Evolutionary conservation across 192 early-diverging fungal species (phyloP).

Genomic region (Entomortierella beljakovae): DNA sequence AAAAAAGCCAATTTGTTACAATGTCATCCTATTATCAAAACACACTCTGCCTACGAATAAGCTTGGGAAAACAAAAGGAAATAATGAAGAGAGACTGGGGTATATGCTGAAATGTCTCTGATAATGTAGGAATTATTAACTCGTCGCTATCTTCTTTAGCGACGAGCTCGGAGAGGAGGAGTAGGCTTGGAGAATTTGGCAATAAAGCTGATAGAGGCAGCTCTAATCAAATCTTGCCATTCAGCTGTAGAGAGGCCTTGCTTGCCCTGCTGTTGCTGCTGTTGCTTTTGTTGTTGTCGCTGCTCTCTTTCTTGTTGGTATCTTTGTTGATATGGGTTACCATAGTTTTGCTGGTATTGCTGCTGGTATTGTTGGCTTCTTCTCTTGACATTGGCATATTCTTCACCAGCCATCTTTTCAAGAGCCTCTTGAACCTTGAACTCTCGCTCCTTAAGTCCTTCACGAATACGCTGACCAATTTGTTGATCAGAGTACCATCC

Average conservation of each 20-base stretch:
- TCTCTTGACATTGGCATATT: constrained; percentile 47
- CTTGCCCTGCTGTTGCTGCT: constrained; percentile 21
- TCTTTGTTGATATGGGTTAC: constrained; percentile 14
- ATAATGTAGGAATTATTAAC: neutral
- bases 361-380: constrained; percentile 21
- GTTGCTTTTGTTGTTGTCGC: constrained; percentile 21
- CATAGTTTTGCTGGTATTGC: constrained; percentile 13
- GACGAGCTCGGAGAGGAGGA: neutral
- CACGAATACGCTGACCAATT: constrained; percentile 46
- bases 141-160: neutral
- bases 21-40: no score
- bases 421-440: constrained; percentile 43
- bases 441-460: constrained; percentile 45
- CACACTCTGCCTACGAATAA: no score
- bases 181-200: constrained; percentile 22
- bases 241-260: constrained; percentile 38
- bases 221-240: constrained; percentile 50
- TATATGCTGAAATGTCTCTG: neutral
- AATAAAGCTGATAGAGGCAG: constrained; percentile 46
- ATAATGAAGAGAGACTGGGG: neutral
- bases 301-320: constrained; percentile 26
- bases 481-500: constrained; percentile 48
- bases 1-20: no score
- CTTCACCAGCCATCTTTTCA: constrained; percentile 53
- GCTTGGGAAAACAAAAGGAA: no score